Evolutionary conservation across 2,329 filamentous ascomycete genomes (phyloP).

Genomic region (Amauroascus niger): DNA sequence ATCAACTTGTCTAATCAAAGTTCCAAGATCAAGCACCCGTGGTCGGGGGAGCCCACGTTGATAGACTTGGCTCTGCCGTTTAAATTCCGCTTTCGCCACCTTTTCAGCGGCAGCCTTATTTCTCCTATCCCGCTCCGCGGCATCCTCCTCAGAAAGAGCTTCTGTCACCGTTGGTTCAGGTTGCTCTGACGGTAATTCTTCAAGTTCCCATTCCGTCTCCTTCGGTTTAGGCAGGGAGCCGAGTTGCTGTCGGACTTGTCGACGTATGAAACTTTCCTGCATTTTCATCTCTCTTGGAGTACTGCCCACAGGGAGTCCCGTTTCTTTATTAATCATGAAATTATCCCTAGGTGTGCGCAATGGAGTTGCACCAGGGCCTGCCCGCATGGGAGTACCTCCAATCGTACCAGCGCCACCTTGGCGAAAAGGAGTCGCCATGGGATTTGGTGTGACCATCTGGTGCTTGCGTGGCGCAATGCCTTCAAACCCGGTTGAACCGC

Average conservation of each 20-base stretch:
- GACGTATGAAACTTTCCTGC: constrained; percentile 58
- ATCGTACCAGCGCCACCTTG: constrained; percentile 45
- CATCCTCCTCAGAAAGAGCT: constrained; percentile 53
- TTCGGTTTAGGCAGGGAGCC: constrained; percentile 82
- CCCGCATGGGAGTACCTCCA: constrained; percentile 54
- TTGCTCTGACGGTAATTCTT: constrained; percentile 70
- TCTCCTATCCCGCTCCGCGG: constrained; percentile 65
- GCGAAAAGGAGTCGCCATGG: constrained; percentile 79
- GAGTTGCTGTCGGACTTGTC: constrained; percentile 55
- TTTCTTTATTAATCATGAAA: constrained; percentile 69
- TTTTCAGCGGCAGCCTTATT: constrained; percentile 55
- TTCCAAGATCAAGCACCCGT: constrained; percentile 58
- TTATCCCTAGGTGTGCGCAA: constrained; percentile 80
- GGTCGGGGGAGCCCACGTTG: constrained; percentile 76
- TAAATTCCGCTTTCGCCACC: constrained; percentile 59
- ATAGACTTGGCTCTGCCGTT: constrained; percentile 80
- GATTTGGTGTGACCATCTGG: constrained; percentile 82
- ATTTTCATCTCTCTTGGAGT: constrained; percentile 69
- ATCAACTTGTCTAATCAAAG: constrained; percentile 55
- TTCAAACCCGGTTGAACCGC: constrained; percentile 77
- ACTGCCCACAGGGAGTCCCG: constrained; percentile 56
- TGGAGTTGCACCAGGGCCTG: constrained; percentile 66
- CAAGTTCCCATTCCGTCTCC: constrained; percentile 87
- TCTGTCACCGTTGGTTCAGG: constrained; percentile 46
- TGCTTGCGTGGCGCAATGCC: constrained; percentile 73